A percentile compares a stretch with the other conserved stretches of the same genome.
phyloP scores from a whole-genome alignment of 2,329 filamentous ascomycete species.

The Ophiostoma pallidulum region DNA sequence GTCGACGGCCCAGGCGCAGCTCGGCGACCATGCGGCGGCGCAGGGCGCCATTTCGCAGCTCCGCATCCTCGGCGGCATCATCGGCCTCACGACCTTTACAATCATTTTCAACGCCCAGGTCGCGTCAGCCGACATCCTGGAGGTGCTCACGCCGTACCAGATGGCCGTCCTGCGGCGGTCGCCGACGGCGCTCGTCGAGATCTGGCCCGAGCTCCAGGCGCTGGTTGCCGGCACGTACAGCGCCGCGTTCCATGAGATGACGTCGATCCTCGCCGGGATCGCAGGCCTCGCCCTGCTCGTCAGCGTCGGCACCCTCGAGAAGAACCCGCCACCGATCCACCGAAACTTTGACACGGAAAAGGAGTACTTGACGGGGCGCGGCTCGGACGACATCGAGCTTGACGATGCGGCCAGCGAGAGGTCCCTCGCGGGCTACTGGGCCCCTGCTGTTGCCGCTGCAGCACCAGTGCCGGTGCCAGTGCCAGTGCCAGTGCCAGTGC shows the following conservation, averaged over 20 bases:
- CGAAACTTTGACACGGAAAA: slow-evolving; percentile 13
- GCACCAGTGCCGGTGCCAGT: too few species aligned
- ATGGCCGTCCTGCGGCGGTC: slow-evolving; percentile 16
- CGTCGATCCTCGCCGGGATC: slow-evolving; percentile 14
- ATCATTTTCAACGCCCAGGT: slow-evolving; percentile 45
- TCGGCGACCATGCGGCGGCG: slow-evolving; percentile 44
- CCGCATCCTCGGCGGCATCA: slow-evolving; percentile 49
- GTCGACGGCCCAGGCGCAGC: slow-evolving; percentile 41
- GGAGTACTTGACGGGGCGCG: slow-evolving; percentile 1
- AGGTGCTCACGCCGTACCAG: slow-evolving; percentile 13
- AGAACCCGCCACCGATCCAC: slow-evolving; percentile 17
- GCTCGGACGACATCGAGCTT: slow-evolving; percentile 10
- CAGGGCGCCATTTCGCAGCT: slow-evolving; percentile 52
- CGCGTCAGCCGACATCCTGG: slow-evolving; percentile 11
- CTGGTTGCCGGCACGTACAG: slow-evolving; percentile 15
- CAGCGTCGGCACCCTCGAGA: slow-evolving; percentile 17
- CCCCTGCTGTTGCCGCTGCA: neutral
- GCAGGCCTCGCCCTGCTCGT: slow-evolving; percentile 13
- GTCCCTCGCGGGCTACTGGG: slow-evolving; percentile 8
- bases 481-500: neutral
- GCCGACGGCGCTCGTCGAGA: slow-evolving; percentile 16
- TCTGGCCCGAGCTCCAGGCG: slow-evolving; percentile 15
- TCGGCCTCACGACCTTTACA: slow-evolving; percentile 50
- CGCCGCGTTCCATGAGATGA: slow-evolving; percentile 16
- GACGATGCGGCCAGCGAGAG: slow-evolving; percentile 15